Evolutionary conservation across 2,329 filamentous ascomycete species (phyloP).

Genomic region (Metarhizium sp.): DNA sequence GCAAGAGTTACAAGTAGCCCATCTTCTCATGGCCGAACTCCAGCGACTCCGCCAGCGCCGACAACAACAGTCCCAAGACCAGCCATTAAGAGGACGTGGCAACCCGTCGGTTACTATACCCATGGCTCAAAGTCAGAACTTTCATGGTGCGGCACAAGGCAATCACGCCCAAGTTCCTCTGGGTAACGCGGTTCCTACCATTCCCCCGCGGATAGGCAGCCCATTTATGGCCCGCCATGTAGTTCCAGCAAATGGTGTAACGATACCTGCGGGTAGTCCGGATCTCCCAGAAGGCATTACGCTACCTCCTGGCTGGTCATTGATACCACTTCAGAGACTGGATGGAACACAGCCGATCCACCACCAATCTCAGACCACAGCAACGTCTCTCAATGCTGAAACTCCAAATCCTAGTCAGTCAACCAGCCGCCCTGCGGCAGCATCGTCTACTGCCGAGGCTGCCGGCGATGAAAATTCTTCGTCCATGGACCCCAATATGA

Average conservation of each 20-base stretch:
- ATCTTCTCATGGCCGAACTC: conserved; percentile 58
- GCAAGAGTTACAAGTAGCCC: conserved; percentile 59
- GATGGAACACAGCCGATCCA: conserved; percentile 25
- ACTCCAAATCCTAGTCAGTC: conserved; percentile 6
- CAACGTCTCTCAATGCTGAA: conserved; percentile 10
- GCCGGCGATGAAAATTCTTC: neutral
- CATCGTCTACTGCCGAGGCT: neutral
- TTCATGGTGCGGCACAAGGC: conserved; percentile 11
- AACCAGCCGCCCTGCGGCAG: neutral
- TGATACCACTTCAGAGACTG: conserved; percentile 50
- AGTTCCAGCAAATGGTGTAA: conserved; percentile 31
- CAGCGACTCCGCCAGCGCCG: conserved; percentile 50
- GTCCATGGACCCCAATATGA: neutral
- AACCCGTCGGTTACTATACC: conserved; percentile 5
- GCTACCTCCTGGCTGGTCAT: conserved; percentile 55
- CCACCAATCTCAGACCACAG: conserved; percentile 6
- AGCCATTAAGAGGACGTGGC: conserved; percentile 11
- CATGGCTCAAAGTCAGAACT: conserved; percentile 9
- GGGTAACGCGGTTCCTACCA: conserved; percentile 13
- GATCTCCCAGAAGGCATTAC: conserved; percentile 56
- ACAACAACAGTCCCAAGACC: conserved; percentile 22
- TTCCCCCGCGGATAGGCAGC: conserved; percentile 27
- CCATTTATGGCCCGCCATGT: conserved; percentile 39
- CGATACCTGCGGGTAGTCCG: conserved; percentile 50
- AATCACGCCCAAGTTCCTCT: conserved; percentile 10